Evolutionary conservation across 345 rosid genomes (phyloP).

Genomic region (Eucalyptus rudis): DNA sequence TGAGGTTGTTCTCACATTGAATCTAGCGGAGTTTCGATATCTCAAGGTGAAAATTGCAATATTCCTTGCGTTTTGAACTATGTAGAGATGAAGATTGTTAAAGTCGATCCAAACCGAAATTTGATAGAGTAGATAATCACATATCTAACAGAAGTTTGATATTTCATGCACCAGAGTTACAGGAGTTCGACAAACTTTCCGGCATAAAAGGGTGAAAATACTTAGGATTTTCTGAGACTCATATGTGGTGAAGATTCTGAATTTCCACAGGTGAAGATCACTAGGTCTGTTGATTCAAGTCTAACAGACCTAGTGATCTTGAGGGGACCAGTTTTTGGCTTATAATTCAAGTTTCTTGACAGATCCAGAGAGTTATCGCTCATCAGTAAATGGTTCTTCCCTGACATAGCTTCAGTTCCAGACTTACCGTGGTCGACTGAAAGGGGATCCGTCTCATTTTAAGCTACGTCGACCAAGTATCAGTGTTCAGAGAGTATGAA

Average conservation of each 20-base stretch:
- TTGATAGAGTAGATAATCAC: neutral
- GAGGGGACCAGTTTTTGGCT: neutral
- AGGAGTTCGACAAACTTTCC: neutral
- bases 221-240: neutral
- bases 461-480: neutral
- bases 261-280: neutral
- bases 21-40: neutral
- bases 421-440: neutral
- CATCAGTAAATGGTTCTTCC: neutral
- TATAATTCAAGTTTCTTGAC: neutral
- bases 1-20: neutral
- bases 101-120: neutral
- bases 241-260: neutral
- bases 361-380: neutral
- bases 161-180: neutral
- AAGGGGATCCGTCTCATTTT: neutral
- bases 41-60: neutral
- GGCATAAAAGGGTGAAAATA: neutral
- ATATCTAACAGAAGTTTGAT: neutral
- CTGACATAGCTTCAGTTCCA: neutral
- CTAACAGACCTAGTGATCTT: neutral
- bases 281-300: neutral
- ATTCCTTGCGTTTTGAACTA: neutral
- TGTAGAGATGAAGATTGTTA: neutral
- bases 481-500: neutral